These are phyloP conservation scores for Solanum bukasovii DNA, from an alignment of 257 asterid genomes.

Conservation along the genomic window DNA sequence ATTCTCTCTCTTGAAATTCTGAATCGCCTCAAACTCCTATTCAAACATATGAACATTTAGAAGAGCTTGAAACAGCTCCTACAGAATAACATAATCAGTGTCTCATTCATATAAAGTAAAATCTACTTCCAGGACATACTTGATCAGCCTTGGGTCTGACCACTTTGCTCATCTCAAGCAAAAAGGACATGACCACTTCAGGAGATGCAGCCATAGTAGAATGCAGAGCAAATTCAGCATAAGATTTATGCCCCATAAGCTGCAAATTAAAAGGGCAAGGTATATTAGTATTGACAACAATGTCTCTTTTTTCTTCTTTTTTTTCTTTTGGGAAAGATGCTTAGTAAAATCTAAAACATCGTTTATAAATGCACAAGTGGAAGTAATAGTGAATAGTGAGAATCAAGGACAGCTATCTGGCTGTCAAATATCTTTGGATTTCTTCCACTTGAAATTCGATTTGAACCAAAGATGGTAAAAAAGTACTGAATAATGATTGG, in stretches of 20 bases:
- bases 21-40: constrained; percentile 67
- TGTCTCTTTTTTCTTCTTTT: not conserved
- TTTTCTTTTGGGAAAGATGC: not conserved
- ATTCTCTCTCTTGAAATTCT: constrained; percentile 52
- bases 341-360: not conserved
- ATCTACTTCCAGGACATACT: constrained; percentile 32
- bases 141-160: constrained; percentile 82
- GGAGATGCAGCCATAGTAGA: constrained; percentile 91
- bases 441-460: not conserved
- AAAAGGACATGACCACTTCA: constrained; percentile 68
- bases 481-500: not conserved
- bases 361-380: not conserved
- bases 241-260: constrained; percentile 73
- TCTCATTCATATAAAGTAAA: not conserved
- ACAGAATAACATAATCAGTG: not conserved
- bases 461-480: not conserved
- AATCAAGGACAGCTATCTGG: not conserved
- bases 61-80: not conserved
- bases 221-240: constrained; percentile 71
- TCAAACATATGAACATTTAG: not conserved
- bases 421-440: not conserved
- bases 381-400: not conserved
- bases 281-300: not conserved
- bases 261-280: constrained; percentile 22
- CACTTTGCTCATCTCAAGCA: constrained; percentile 72